Base-by-base conservation (phyloP, 1,139 yeast genomes). In the Diutina catenulata region DNA sequence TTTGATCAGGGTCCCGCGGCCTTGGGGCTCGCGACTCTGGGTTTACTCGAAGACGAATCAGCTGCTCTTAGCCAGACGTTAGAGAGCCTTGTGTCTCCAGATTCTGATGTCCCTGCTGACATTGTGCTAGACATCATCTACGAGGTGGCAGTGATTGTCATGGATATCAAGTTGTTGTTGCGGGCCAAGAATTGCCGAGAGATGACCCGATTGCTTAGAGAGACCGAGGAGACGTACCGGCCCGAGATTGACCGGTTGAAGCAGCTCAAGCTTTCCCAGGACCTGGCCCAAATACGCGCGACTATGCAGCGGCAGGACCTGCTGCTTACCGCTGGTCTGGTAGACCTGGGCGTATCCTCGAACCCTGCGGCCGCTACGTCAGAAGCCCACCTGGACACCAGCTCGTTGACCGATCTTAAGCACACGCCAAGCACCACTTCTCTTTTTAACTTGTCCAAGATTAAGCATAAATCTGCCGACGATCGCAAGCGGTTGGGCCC, bases 91-190 rank as follows among this genome's bases (percentile, higher is more conserved):
- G 73, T 76, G 0, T 63, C 76, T 0, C 72, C 77, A 3, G 58
- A 62, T 38, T 61, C 77, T 0, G 65, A 71, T 4, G 58, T 71
- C 7, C 78, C 86, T 2, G 60, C 69, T 10, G 76, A 74, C 43
- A 56, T 60, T 33, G 62, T 74, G 6, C 63, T 80, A 33, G 80
- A 76, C 42, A 52, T 74, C 38, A 69, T 80, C 29, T 72, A 71
- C 47, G 83, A 80, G 46, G 60, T 71, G 2, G 76, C 79, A 1
- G 71, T 76, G 0, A 54, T 78, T 37, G 74, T 73, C 0, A 71
- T 76, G 42, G 88, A 80, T 49, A 62, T 77, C 58, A 75, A 79
- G 46, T 54, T 80, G 42, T 65, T 80, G 68, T 54, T 79, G 36
- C 62, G 87, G 42, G 71, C 81, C 2, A 59, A 70, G 42, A 78